Evolutionary conservation across 345 rosid genomes (phyloP), one percentile per base, ranked within the genome.

Genomic region (Theobroma cacao): DNA sequence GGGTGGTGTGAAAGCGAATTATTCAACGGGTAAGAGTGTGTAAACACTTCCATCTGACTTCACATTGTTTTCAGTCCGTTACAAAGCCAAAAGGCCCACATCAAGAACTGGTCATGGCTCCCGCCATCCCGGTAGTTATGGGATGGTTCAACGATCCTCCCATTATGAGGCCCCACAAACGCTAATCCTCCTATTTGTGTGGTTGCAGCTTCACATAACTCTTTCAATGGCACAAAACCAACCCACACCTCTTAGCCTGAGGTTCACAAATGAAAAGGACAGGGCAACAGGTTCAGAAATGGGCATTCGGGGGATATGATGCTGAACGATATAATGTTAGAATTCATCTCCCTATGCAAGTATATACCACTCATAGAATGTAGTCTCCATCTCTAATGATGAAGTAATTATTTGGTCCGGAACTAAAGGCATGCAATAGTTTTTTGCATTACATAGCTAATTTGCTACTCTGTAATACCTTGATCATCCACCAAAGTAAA

Each of bases 281-380:
- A n/a, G 15, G 50, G 24, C 33, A 66, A 18, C 20, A 14, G 52
- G 18, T 40, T 66, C 18, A 10, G 33, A 66, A 40, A 40, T 20
- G 50, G 14, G n/a, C n/a, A n/a, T 41, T 28, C 64, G 17, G 10
- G 11, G 20, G 67, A 62, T 15, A 20, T 36, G 8, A 59, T 36
- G 8, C 45, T n/a, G 1, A 36, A 36, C 69, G 12, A 67, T 11
- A n/a, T n/a, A n/a, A 4, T 65, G 50, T 12, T 38, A 33, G 5
- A 62, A 17, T 33, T 62, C 67, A 33, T 62, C 24, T 62, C 68
- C 71, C n/a, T 20, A 24, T 67, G 72, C 72, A 67, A 24, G 53
- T 5, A 13, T 6, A 40, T 22, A 38, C 18, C 31, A 22, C 24
- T 34, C 24, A 28, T 6, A 2, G 72, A 43, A 24, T 5, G 30